Evolutionary conservation across 176 grass and related monocot species (phyloP).

Genomic region (Rhynchospora pubera): DNA sequence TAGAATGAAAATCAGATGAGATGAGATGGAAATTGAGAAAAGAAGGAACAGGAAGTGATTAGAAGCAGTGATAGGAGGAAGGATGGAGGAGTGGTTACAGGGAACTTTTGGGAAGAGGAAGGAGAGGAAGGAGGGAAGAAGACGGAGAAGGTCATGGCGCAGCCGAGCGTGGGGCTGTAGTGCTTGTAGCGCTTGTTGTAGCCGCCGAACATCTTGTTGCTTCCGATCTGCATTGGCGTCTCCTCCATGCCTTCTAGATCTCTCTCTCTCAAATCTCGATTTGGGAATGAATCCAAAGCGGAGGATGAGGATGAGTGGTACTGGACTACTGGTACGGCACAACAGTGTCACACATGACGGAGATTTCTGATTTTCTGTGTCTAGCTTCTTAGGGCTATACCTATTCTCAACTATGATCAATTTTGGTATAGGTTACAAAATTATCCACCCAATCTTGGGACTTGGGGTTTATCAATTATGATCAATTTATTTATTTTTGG

Average conservation of each 20-base stretch:
- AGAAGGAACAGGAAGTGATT: not conserved
- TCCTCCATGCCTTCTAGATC: slow-evolving; percentile 3
- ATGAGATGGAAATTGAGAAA: not conserved
- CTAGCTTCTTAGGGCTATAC: not conserved
- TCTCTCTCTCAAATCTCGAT: not conserved
- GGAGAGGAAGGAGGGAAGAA: slow-evolving; percentile 49
- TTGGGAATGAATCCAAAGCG: not conserved
- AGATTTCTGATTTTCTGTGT: not conserved
- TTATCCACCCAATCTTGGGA: too few relatives aligned
- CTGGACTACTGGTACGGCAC: too few relatives aligned
- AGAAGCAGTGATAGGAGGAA: not conserved
- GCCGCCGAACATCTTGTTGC: slow-evolving; percentile 84
- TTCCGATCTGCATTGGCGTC: slow-evolving; percentile 61
- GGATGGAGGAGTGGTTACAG: slow-evolving; percentile 20
- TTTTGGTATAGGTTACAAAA: too few relatives aligned
- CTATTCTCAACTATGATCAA: not conserved
- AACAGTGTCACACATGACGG: not conserved
- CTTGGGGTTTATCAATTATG: too few relatives aligned
- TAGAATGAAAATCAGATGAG: not conserved
- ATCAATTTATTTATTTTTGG: too few relatives aligned
- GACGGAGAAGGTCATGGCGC: slow-evolving; percentile 94
- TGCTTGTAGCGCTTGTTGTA: slow-evolving; percentile 74
- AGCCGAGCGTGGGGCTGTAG: slow-evolving; percentile 75
- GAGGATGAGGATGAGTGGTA: not conserved
- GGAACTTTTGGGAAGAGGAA: slow-evolving; percentile 46